phyloP scores from a whole-genome alignment of 2,329 filamentous ascomycete genomes.

The Botrytis paeoniae region DNA sequence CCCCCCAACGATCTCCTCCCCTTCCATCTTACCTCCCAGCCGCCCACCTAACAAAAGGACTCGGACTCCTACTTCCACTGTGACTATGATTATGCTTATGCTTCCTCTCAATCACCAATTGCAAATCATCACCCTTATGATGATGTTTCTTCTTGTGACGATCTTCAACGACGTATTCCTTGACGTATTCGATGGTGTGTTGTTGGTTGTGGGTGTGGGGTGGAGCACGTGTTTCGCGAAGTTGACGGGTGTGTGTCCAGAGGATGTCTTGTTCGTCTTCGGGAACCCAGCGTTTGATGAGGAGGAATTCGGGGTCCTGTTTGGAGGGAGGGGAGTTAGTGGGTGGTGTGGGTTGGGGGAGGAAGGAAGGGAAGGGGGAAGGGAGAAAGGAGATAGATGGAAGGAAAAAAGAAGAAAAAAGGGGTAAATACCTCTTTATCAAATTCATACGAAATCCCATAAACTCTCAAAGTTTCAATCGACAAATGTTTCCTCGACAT shows the following conservation, averaged over 20 bases:
- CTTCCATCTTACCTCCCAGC: conserved; percentile 11
- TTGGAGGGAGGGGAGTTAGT: not conserved
- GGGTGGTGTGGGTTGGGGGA: not conserved
- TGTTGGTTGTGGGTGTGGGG: conserved; percentile 17
- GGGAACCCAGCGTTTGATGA: conserved; percentile 72
- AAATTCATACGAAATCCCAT: conserved; percentile 55
- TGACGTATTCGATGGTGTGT: conserved; percentile 27
- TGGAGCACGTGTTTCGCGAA: conserved; percentile 40
- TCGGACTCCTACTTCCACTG: conserved; percentile 1
- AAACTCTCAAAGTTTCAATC: conserved; percentile 56
- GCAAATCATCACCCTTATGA: conserved; percentile 14
- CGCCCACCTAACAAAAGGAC: conserved; percentile 19
- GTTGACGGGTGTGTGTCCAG: conserved; percentile 65
- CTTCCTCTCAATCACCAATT: conserved; percentile 20
- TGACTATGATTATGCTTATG: conserved; percentile 14
- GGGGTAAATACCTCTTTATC: conserved; percentile 39
- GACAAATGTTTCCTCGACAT: conserved; percentile 62
- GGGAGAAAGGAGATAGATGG: not conserved
- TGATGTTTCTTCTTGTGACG: conserved; percentile 36
- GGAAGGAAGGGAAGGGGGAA: not conserved
- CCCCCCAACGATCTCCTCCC: not conserved
- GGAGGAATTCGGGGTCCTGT: conserved; percentile 64
- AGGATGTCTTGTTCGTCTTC: conserved; percentile 69
- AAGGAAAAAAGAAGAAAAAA: not conserved
- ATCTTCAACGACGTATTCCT: conserved; percentile 33